These are phyloP conservation scores for Hirschioporus abietinus DNA, from an alignment of 768 basidiomycete species.

Conservation along the genomic window DNA sequence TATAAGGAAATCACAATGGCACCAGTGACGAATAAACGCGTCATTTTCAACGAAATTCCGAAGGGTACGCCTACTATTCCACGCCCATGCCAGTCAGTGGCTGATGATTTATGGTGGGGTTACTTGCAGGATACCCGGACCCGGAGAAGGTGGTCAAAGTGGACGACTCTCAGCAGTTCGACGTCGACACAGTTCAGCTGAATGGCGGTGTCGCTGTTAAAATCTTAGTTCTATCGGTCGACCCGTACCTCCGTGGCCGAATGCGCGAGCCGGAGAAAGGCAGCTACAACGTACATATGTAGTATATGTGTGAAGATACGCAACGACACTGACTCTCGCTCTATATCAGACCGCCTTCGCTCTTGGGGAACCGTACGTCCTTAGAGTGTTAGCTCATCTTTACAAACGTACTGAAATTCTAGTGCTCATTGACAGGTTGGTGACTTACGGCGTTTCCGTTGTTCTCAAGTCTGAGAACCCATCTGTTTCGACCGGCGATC, in stretches of 20 bases:
- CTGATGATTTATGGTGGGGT: background rate
- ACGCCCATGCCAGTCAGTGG: background rate
- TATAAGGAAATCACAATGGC: too few relatives aligned
- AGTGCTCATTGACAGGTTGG: background rate
- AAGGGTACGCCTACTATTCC: too few relatives aligned
- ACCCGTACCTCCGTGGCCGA: constrained; percentile 34
- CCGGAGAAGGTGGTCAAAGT: constrained; percentile 24
- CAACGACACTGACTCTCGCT: background rate
- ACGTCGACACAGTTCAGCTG: constrained; percentile 16
- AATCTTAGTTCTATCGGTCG: constrained; percentile 32
- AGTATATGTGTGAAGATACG: too few relatives aligned
- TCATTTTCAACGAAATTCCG: constrained; percentile 24
- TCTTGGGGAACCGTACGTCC: constrained; percentile 24
- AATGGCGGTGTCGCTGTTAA: constrained; percentile 26
- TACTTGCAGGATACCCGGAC: constrained; percentile 22
- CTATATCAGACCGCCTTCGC: constrained; percentile 16
- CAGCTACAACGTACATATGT: background rate
- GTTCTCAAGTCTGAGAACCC: constrained; percentile 38
- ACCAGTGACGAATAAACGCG: constrained; percentile 17
- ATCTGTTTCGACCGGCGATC: constrained; percentile 31
- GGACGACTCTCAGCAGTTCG: constrained; percentile 23
- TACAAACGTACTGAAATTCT: background rate
- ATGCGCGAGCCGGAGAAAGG: constrained; percentile 14
- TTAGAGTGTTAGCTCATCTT: background rate
- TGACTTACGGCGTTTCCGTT: constrained; percentile 34